A percentile compares a stretch with the other conserved stretches of the same genome.
These are phyloP conservation scores for Boletus rubropictus DNA, from an alignment of 768 basidiomycete species.

Conservation along the genomic window DNA sequence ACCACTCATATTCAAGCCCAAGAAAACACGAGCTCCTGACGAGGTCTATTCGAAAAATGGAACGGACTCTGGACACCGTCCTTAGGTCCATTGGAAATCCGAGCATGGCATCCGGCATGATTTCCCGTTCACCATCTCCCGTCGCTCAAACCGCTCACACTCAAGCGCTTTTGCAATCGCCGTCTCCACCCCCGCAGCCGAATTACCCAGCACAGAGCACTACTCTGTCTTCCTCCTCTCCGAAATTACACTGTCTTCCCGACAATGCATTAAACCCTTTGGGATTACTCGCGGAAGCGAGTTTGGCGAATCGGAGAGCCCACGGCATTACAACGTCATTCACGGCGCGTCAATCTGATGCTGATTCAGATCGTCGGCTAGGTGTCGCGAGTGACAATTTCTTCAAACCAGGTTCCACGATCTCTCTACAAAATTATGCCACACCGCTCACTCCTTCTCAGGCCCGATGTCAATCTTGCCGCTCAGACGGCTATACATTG, in stretches of 20 bases:
- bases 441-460: conserved; percentile 24
- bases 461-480: conserved; percentile 88
- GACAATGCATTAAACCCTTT: conserved; percentile 91
- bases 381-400: conserved; percentile 85
- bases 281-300: conserved; percentile 88
- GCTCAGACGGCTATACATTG: conserved; percentile 75
- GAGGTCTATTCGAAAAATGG: conserved; percentile 83
- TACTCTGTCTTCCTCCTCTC: conserved; percentile 46
- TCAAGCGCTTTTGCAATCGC: conserved; percentile 52
- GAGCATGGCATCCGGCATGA: conserved; percentile 67
- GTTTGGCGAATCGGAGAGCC: conserved; percentile 65
- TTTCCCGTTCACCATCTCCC: conserved; percentile 79
- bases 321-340: conserved; percentile 42
- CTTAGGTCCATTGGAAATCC: conserved; percentile 85
- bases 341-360: conserved; percentile 33
- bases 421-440: neutral
- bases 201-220: conserved; percentile 21
- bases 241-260: conserved; percentile 84
- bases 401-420: conserved; percentile 76
- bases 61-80: conserved; percentile 87
- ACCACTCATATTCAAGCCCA: conserved; percentile 30
- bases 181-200: conserved; percentile 45
- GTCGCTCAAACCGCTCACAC: conserved; percentile 42
- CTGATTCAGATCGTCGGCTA: conserved; percentile 44
- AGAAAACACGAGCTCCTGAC: conserved; percentile 84